Evolutionary conservation across 1,139 yeast genomes (phyloP).

Genomic region (Candida tetrigidarum): DNA sequence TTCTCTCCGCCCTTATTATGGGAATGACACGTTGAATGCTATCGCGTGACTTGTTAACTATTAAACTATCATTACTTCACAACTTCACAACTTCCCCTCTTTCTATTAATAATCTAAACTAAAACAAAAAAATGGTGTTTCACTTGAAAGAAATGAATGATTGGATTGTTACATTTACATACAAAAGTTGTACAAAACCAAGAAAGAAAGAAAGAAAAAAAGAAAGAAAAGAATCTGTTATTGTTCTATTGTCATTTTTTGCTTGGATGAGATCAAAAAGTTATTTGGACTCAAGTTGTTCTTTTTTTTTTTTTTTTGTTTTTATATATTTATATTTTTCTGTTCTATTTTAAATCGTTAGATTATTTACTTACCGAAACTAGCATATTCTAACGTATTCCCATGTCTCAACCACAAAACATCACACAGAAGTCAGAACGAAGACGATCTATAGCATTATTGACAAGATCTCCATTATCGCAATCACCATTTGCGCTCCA

Average conservation of each 20-base stretch:
- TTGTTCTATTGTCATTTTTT: background rate
- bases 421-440: slow-evolving; percentile 19
- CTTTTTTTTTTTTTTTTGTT: background rate
- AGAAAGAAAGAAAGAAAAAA: background rate
- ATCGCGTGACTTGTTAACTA: too few relatives aligned
- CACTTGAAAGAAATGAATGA: too few relatives aligned
- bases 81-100: too few relatives aligned
- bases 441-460: slow-evolving; percentile 38
- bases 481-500: slow-evolving; percentile 29
- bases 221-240: background rate
- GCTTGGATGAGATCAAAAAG: background rate
- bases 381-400: slow-evolving; percentile 2
- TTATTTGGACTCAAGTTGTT: background rate
- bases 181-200: too few relatives aligned
- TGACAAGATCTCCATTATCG: slow-evolving; percentile 35
- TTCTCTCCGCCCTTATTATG: too few relatives aligned
- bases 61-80: too few relatives aligned
- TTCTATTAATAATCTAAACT: too few relatives aligned
- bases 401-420: slow-evolving; percentile 15
- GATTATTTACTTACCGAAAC: background rate
- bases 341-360: background rate
- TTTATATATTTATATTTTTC: background rate
- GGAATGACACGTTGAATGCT: too few relatives aligned
- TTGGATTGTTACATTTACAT: too few relatives aligned
- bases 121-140: too few relatives aligned